phyloP scores from a whole-genome alignment of 257 asterid genomes.

The Nicotiana undulata region DNA sequence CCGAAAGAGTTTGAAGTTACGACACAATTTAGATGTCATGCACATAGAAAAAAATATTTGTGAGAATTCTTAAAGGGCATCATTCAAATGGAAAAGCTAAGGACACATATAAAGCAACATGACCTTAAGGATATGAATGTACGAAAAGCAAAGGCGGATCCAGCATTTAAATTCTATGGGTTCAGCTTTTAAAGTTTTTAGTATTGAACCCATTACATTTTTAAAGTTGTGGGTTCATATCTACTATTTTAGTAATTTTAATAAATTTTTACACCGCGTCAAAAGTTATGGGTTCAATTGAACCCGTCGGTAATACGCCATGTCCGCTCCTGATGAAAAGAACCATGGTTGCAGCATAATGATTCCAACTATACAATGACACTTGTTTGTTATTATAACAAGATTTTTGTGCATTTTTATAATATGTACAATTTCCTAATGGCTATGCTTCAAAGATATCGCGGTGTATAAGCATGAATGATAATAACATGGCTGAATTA shows the following conservation, averaged over 20 bases:
- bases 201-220: too few species aligned
- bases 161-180: too few species aligned
- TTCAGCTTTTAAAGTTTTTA: too few species aligned
- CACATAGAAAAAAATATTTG: background rate
- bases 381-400: background rate
- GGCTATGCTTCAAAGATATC: conserved; percentile 8
- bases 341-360: background rate
- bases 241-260: too few species aligned
- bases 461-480: background rate
- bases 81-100: conserved; percentile 4
- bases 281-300: too few species aligned
- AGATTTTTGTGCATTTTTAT: background rate
- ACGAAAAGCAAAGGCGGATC: too few species aligned
- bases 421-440: background rate
- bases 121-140: conserved; percentile 11
- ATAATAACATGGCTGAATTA: background rate
- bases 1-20: background rate
- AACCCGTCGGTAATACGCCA: too few species aligned
- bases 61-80: background rate
- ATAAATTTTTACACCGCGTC: too few species aligned
- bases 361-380: background rate
- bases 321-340: too few species aligned
- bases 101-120: background rate
- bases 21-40: conserved; percentile 1
- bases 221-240: too few species aligned